Conservation (phyloP, 352 stramenopile species). For the Globisporangium alternatum region DNA sequence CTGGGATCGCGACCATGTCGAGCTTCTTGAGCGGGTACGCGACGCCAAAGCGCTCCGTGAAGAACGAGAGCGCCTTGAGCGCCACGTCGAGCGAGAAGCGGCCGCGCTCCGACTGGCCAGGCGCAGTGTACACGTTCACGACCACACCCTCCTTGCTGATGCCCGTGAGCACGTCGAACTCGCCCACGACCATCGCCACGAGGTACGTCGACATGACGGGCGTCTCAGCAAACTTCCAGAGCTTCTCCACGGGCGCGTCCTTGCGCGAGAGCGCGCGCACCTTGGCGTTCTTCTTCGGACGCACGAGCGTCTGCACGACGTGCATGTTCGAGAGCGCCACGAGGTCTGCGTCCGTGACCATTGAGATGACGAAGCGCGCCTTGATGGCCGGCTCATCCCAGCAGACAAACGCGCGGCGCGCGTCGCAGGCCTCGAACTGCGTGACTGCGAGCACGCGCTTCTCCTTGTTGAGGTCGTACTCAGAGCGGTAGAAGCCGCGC, state of each 20-base stretch:
- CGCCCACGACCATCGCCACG: conserved; percentile 93
- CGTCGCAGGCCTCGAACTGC: conserved; percentile 83
- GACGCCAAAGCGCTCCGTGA: conserved; percentile 69
- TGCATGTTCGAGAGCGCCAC: conserved; percentile 97
- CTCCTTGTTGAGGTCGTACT: conserved; percentile 91
- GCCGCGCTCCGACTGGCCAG: conserved; percentile 87
- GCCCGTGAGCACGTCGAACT: conserved; percentile 95
- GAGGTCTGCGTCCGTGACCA: conserved; percentile 89
- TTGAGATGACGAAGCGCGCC: conserved; percentile 91
- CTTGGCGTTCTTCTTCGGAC: conserved; percentile 57
- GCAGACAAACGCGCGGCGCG: conserved; percentile 95
- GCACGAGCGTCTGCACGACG: conserved; percentile 78
- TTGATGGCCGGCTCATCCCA: conserved; percentile 98
- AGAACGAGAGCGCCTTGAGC: conserved; percentile 68
- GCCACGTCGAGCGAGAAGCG: conserved; percentile 88
- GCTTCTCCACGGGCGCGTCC: conserved; percentile 48
- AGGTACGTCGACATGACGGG: conserved; percentile 98
- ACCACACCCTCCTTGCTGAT: conserved; percentile 89
- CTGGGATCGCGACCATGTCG: conserved; percentile 97
- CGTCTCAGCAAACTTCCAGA: conserved; percentile 90
- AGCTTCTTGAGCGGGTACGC: conserved; percentile 97
- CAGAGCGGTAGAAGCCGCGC: conserved; percentile 94
- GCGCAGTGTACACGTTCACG: conserved; percentile 94
- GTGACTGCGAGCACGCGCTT: conserved; percentile 92
- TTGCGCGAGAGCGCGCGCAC: conserved; percentile 43